Percentiles rank a stretch among this genome's conserved stretches.
Conservation (phyloP, 116 monocot species). For the Iris pallida region DNA sequence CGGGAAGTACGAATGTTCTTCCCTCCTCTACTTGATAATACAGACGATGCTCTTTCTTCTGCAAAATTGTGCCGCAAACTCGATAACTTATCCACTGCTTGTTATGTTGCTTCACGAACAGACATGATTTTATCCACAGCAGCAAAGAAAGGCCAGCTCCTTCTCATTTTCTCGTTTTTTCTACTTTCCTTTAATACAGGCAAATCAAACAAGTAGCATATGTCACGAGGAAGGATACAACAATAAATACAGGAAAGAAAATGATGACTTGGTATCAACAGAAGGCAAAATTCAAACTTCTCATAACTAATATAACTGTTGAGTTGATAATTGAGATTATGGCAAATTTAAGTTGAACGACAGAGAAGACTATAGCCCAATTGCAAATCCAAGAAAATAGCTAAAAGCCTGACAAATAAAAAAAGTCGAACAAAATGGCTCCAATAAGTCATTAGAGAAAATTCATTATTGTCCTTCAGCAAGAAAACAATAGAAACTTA, state of each 20-base stretch:
- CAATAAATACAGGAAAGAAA: neutral
- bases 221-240: neutral
- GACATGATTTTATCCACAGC: conserved; percentile 25
- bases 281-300: neutral
- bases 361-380: too few relatives aligned
- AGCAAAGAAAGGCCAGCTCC: conserved; percentile 20
- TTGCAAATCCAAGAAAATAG: neutral
- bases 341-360: too few relatives aligned
- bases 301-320: too few relatives aligned
- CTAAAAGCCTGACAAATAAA: neutral
- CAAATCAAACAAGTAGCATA: neutral
- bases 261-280: neutral
- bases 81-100: neutral
- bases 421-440: neutral
- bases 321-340: too few relatives aligned
- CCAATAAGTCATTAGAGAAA: neutral
- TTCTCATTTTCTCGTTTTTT: conserved; percentile 20
- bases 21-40: too few relatives aligned
- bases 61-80: neutral
- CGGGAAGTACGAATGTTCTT: too few relatives aligned
- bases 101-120: conserved; percentile 8
- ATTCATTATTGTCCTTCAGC: neutral
- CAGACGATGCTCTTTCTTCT: too few relatives aligned
- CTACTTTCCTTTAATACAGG: conserved; percentile 10
- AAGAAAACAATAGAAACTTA: neutral